Conservation (phyloP, 2,329 filamentous ascomycete species). For the Penicillium sp. region DNA sequence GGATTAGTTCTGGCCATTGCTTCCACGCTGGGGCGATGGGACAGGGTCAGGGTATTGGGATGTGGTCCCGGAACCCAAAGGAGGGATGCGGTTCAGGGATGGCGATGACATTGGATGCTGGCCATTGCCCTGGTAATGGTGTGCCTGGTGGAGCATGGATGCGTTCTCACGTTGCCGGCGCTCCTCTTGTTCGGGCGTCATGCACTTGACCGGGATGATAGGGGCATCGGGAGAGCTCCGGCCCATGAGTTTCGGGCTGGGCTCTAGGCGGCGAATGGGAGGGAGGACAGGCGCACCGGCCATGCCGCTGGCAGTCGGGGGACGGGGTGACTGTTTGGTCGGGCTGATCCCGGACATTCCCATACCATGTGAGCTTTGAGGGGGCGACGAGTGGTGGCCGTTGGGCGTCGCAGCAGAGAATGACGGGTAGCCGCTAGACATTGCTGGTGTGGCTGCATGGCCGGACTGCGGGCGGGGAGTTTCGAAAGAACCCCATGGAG, state of each 20-base stretch:
- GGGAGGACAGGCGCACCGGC: constrained; percentile 40
- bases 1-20: constrained; percentile 11
- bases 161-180: constrained; percentile 42
- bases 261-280: constrained; percentile 43
- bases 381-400: constrained; percentile 36
- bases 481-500: constrained; percentile 36
- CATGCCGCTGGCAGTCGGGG: constrained; percentile 37
- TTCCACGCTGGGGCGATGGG: constrained; percentile 19
- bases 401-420: constrained; percentile 36
- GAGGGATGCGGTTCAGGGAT: constrained; percentile 34
- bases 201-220: constrained; percentile 44
- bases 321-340: constrained; percentile 47
- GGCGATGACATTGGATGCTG: constrained; percentile 35
- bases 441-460: constrained; percentile 30
- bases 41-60: constrained; percentile 27
- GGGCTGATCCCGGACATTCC: constrained; percentile 49
- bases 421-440: constrained; percentile 33
- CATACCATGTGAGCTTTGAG: constrained; percentile 38
- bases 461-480: constrained; percentile 33
- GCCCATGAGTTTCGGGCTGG: constrained; percentile 48
- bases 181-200: constrained; percentile 47
- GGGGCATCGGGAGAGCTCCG: constrained; percentile 45
- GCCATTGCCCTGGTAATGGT: constrained; percentile 22
- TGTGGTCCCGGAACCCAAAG: constrained; percentile 30
- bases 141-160: constrained; percentile 23